Conservation (phyloP, 306 rosid genomes). For the Leucaena leucocephala region DNA sequence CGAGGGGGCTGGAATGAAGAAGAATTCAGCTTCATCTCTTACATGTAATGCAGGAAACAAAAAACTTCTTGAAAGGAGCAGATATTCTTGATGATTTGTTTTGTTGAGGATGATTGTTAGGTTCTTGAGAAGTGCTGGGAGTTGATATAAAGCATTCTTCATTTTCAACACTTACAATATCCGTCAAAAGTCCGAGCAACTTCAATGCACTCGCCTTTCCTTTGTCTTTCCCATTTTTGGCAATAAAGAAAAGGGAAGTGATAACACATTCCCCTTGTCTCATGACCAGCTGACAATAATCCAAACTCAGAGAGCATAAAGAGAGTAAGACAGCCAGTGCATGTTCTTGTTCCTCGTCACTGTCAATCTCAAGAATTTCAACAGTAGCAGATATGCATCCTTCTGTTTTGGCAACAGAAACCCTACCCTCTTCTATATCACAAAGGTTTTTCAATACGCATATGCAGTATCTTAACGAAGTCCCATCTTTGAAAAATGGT, state of each 20-base stretch:
- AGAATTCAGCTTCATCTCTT: slow-evolving; percentile 45
- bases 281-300: slow-evolving; percentile 65
- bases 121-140: slow-evolving; percentile 34
- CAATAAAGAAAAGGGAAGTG: slow-evolving; percentile 53
- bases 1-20: slow-evolving; percentile 12
- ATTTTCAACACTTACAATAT: slow-evolving; percentile 39
- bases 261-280: slow-evolving; percentile 53
- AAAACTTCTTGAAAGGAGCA: slow-evolving; percentile 48
- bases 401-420: slow-evolving; percentile 62
- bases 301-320: slow-evolving; percentile 65
- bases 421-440: slow-evolving; percentile 54
- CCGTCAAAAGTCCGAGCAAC: slow-evolving; percentile 62
- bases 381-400: slow-evolving; percentile 74
- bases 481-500: slow-evolving; percentile 50
- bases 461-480: slow-evolving; percentile 54
- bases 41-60: slow-evolving; percentile 40
- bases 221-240: slow-evolving; percentile 71
- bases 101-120: slow-evolving; percentile 37
- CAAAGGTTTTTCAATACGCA: slow-evolving; percentile 67
- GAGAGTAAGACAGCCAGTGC: slow-evolving; percentile 73
- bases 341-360: slow-evolving; percentile 70
- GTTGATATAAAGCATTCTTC: slow-evolving; percentile 38
- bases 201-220: slow-evolving; percentile 63
- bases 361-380: slow-evolving; percentile 59
- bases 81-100: slow-evolving; percentile 51